A percentile compares a stretch with the other conserved stretches of the same genome.
These are phyloP conservation scores for Mucor circinelloides DNA, from an alignment of 371 early-diverging fungal genomes.

Conservation along the genomic window DNA sequence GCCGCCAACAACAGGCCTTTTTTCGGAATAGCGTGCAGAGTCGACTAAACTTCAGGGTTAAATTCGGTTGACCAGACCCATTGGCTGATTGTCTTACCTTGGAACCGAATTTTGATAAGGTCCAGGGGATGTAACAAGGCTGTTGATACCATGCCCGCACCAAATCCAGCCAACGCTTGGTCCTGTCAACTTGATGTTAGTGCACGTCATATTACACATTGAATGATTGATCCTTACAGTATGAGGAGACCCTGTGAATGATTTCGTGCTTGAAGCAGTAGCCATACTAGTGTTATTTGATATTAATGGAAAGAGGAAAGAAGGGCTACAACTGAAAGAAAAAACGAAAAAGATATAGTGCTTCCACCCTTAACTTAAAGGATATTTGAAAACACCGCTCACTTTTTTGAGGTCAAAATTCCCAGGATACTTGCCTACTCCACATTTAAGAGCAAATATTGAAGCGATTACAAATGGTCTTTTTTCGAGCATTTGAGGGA, in stretches of 20 bases:
- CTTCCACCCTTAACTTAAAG: too few relatives aligned
- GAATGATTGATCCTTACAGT: constrained; percentile 7
- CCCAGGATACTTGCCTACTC: too few relatives aligned
- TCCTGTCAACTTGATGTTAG: constrained; percentile 53
- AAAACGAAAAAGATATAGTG: too few relatives aligned
- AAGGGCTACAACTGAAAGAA: neutral
- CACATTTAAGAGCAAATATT: too few relatives aligned
- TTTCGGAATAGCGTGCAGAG: constrained; percentile 40
- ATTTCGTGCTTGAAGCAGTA: neutral
- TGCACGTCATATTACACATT: neutral
- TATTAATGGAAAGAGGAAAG: neutral
- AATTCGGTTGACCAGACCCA: neutral
- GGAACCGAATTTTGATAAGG: constrained; percentile 89
- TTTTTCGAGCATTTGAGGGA: too few relatives aligned
- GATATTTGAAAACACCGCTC: too few relatives aligned
- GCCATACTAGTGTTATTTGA: neutral
- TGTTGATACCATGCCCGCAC: constrained; percentile 86
- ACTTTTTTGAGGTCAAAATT: too few relatives aligned
- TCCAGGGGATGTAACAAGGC: constrained; percentile 88
- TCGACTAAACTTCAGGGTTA: constrained; percentile 43
- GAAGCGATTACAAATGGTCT: too few relatives aligned
- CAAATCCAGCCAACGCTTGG: constrained; percentile 89
- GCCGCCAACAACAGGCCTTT: constrained; percentile 64
- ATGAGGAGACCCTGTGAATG: constrained; percentile 29
- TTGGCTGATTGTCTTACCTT: constrained; percentile 55